Percentiles rank a stretch among this genome's conserved stretches.
Conservation (phyloP, 306 rosid species). For the Casuarina equisetifolia region DNA sequence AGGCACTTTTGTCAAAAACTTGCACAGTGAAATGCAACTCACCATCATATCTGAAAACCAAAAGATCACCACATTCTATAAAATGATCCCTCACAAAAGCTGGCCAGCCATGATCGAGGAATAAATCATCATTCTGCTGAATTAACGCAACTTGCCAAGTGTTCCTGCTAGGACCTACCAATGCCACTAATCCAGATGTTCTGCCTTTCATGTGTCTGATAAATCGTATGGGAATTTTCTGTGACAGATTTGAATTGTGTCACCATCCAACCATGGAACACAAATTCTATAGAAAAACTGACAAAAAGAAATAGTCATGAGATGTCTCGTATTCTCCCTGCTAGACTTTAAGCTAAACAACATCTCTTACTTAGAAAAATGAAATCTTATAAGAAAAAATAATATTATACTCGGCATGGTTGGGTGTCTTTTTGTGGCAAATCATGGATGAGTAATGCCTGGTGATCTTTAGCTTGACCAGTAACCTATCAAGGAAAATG, state of each 20-base stretch:
- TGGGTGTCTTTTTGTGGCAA: neutral
- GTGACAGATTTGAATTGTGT: slow-evolving; percentile 36
- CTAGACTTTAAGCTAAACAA: neutral
- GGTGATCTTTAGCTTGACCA: neutral
- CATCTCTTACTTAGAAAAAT: slow-evolving; percentile 1
- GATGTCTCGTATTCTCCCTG: neutral
- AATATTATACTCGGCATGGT: neutral
- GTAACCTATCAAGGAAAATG: neutral
- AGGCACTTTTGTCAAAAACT: slow-evolving; percentile 74
- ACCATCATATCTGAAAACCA: slow-evolving; percentile 78
- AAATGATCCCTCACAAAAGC: slow-evolving; percentile 66
- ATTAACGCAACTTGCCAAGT: slow-evolving; percentile 60
- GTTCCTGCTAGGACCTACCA: slow-evolving; percentile 81
- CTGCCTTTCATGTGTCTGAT: slow-evolving; percentile 56
- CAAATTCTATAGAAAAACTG: neutral
- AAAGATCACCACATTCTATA: slow-evolving; percentile 76
- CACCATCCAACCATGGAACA: slow-evolving; percentile 28
- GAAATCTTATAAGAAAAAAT: neutral
- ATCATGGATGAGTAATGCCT: neutral
- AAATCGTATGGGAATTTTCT: slow-evolving; percentile 75
- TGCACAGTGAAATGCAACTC: slow-evolving; percentile 69
- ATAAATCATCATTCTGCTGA: slow-evolving; percentile 56
- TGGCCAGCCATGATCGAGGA: slow-evolving; percentile 72
- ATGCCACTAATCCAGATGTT: slow-evolving; percentile 49
- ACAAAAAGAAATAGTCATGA: slow-evolving; percentile 8